These are phyloP conservation scores for Gossypium gossypioides DNA, from an alignment of 441 rosid species.

Conservation along the genomic window DNA sequence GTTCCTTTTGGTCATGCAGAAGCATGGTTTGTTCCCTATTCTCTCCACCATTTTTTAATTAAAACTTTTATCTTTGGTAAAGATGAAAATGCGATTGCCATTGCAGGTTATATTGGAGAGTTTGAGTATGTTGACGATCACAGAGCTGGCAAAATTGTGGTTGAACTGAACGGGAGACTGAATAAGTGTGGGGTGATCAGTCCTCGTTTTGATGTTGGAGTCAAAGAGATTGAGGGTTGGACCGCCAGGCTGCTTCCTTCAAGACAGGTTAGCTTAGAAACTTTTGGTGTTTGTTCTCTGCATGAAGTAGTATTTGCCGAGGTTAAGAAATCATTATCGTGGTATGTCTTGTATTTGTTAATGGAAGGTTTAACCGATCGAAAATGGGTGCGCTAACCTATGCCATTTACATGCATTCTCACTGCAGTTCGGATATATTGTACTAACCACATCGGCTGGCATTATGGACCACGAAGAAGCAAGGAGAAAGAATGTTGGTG, in stretches of 20 bases:
- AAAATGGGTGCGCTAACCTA: not conserved
- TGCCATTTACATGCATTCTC: not conserved
- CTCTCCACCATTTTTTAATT: not conserved
- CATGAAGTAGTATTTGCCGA: no score
- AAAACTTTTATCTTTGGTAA: not conserved
- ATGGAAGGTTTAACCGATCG: no score
- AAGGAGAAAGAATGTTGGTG: conserved; percentile 48
- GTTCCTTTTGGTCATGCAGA: conserved; percentile 64
- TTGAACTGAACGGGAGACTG: conserved; percentile 52
- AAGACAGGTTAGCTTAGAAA: conserved; percentile 37
- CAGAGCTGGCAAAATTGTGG: conserved; percentile 58
- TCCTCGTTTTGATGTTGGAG: conserved; percentile 54
- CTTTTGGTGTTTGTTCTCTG: not conserved
- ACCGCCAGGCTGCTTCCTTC: conserved; percentile 59
- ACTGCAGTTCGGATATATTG: conserved; percentile 54
- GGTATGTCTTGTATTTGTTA: no score
- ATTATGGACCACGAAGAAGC: conserved; percentile 73
- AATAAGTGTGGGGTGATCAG: conserved; percentile 63
- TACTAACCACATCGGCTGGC: conserved; percentile 60
- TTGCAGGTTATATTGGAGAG: conserved; percentile 53
- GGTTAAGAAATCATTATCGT: no score
- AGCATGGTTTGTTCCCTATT: conserved; percentile 36
- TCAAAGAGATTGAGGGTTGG: conserved; percentile 55
- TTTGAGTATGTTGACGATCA: conserved; percentile 65
- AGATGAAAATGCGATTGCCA: not conserved